Base-by-base conservation (phyloP, 2,329 filamentous ascomycete species). In the Penicillium sp. region DNA sequence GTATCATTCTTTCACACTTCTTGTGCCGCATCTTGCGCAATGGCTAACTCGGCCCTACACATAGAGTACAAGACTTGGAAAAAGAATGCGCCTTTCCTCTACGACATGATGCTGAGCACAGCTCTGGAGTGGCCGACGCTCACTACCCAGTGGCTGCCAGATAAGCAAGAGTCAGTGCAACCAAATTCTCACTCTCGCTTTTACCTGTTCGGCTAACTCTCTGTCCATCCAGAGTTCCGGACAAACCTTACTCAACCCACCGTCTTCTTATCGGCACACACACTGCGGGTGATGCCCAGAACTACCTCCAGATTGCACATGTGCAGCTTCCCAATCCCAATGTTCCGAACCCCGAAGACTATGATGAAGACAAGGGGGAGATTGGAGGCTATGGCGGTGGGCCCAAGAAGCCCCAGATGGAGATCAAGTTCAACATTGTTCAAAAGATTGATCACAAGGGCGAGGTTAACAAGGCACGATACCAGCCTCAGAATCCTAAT, bases 51-150 rank as follows among this genome's bases (percentile, higher is more conserved):
- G 9, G 41, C 24, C 16, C 39, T 45, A 44, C 42, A 21, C 33
- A 38, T 65, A 91, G 94, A 99, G 73, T 99, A 99, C 83, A 99
- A 99, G 74, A 96, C 93, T 61, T 99, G 94, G 94, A 99, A 99
- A 82, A 99, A 99, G 81, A 99, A 99, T 76, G 90, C 89, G 60
- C 92, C 94, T 3, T 97, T 97, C 70, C 87, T 99, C 65, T 99
- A 99, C 74, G 94, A 99, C 72, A 90, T 96, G 85, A 94, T 99
- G 61, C 81, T 97, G 59, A 92, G 91, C 66, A 95, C 90, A 60
- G 95, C 95, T 38, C 80, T 99, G 52, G 92, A 96, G 69, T 99
- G 94, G 94, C 94, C 94, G 13, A 96, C 94, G 3, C 83, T 99
- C 57, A 97, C 94, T 24, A 92, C 92, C 2, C 94, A 99, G 78